phyloP scores from a whole-genome alignment of 352 stramenopile species.

The Phytophthora crassamura region DNA sequence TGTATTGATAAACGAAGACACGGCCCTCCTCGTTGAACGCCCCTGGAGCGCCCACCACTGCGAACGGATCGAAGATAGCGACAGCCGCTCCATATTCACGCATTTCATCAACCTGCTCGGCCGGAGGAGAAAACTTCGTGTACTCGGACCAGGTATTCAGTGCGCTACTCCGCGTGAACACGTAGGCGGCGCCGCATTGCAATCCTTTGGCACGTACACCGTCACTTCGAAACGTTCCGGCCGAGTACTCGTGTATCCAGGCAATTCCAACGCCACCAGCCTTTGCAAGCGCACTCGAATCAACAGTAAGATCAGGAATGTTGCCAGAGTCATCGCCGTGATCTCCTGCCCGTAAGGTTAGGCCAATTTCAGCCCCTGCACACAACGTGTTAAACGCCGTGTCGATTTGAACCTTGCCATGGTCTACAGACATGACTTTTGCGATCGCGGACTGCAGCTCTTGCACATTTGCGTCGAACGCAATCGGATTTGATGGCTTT shows the following conservation, averaged over 20 bases:
- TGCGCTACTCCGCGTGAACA: slow-evolving; percentile 51
- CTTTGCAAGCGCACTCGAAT: slow-evolving; percentile 54
- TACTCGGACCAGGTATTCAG: slow-evolving; percentile 60
- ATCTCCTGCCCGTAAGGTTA: slow-evolving; percentile 63
- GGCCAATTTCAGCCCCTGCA: slow-evolving; percentile 51
- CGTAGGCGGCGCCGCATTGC: slow-evolving; percentile 74
- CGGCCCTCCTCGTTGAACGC: slow-evolving; percentile 62
- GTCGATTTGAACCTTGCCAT: slow-evolving; percentile 56
- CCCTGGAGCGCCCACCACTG: slow-evolving; percentile 67
- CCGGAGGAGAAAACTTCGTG: slow-evolving; percentile 60
- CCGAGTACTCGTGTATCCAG: slow-evolving; percentile 60
- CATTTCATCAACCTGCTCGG: slow-evolving; percentile 43
- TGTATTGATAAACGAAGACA: slow-evolving; percentile 83
- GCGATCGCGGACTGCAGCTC: slow-evolving; percentile 63
- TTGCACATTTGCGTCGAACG: slow-evolving; percentile 62
- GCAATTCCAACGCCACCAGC: slow-evolving; percentile 32
- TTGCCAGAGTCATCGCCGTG: slow-evolving; percentile 63
- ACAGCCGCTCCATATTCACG: slow-evolving; percentile 69
- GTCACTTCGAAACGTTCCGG: slow-evolving; percentile 68
- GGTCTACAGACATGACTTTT: slow-evolving; percentile 60
- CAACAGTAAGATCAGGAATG: slow-evolving; percentile 61
- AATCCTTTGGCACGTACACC: slow-evolving; percentile 65
- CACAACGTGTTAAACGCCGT: slow-evolving; percentile 65
- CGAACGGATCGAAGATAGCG: slow-evolving; percentile 55
- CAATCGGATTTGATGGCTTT: slow-evolving; percentile 57